phyloP scores from a whole-genome alignment of 257 asterid genomes.

The Capsicum chinense region DNA sequence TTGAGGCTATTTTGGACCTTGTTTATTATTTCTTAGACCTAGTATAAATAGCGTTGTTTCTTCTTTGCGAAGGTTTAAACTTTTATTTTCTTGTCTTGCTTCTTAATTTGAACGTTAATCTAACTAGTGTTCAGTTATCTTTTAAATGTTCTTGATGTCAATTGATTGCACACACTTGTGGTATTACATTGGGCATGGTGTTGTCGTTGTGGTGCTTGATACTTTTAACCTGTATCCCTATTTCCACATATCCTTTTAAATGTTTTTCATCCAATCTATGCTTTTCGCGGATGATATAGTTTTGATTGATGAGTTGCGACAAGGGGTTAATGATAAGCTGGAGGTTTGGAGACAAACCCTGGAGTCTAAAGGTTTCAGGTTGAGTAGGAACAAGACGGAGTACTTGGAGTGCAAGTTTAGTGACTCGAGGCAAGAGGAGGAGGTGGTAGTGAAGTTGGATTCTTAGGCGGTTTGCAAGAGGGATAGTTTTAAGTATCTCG shows the following conservation, averaged over 20 bases:
- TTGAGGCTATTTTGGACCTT: constrained; percentile 15
- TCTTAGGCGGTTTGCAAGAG: no score
- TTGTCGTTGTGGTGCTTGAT: background rate
- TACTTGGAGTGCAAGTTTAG: no score
- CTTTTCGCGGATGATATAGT: no score
- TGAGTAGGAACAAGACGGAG: no score
- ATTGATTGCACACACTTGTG: background rate
- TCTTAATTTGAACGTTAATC: background rate
- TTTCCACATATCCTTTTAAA: background rate
- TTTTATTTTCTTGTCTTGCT: background rate
- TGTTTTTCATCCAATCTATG: background rate
- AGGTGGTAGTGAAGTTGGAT: no score
- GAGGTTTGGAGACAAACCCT: no score
- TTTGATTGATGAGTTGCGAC: no score
- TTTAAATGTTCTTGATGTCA: constrained; percentile 7
- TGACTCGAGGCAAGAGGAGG: no score
- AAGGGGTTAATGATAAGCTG: no score
- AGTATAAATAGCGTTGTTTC: background rate
- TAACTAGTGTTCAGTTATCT: background rate
- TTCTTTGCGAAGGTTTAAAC: background rate
- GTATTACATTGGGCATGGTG: no score
- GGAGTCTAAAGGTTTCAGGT: no score
- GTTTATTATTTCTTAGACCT: background rate
- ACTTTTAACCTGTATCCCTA: constrained; percentile 10
- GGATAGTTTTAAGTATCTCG: no score